A percentile compares a stretch with the other conserved stretches of the same genome.
Conservation (phyloP, 352 stramenopile species). For the Globisporangium megalacanthum region DNA sequence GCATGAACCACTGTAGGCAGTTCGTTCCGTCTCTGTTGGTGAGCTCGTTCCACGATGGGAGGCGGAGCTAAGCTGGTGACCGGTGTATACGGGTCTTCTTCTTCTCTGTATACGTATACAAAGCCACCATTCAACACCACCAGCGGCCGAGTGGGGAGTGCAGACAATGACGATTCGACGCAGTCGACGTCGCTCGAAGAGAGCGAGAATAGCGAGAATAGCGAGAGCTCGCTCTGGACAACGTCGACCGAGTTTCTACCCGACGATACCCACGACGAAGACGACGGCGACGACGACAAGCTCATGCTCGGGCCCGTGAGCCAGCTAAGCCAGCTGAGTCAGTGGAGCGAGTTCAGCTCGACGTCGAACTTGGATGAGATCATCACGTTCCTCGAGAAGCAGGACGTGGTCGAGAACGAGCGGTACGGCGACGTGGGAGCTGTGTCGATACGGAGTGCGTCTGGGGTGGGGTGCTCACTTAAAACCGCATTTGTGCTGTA, state of each 20-base stretch:
- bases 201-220: slow-evolving; percentile 49
- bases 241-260: slow-evolving; percentile 45
- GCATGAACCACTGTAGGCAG: background rate
- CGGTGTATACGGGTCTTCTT: background rate
- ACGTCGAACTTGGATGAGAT: slow-evolving; percentile 84
- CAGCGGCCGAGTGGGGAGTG: slow-evolving; percentile 5
- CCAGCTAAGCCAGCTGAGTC: slow-evolving; percentile 69
- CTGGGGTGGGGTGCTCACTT: background rate
- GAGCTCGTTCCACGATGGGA: background rate
- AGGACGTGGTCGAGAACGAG: slow-evolving; percentile 59
- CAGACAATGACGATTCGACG: slow-evolving; percentile 27
- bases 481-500: background rate
- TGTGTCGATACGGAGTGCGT: slow-evolving; percentile 1
- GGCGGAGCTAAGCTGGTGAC: background rate
- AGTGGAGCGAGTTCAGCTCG: slow-evolving; percentile 79
- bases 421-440: slow-evolving; percentile 21
- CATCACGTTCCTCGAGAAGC: slow-evolving; percentile 78
- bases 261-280: slow-evolving; percentile 18
- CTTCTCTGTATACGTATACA: background rate
- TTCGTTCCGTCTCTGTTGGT: background rate
- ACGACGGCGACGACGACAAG: slow-evolving; percentile 16
- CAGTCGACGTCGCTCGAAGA: slow-evolving; percentile 51
- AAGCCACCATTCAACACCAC: background rate
- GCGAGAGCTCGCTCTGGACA: slow-evolving; percentile 55
- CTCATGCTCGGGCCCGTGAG: slow-evolving; percentile 54